Base-by-base conservation (phyloP, 305 asterid genomes). In the Striga hermonthica region DNA sequence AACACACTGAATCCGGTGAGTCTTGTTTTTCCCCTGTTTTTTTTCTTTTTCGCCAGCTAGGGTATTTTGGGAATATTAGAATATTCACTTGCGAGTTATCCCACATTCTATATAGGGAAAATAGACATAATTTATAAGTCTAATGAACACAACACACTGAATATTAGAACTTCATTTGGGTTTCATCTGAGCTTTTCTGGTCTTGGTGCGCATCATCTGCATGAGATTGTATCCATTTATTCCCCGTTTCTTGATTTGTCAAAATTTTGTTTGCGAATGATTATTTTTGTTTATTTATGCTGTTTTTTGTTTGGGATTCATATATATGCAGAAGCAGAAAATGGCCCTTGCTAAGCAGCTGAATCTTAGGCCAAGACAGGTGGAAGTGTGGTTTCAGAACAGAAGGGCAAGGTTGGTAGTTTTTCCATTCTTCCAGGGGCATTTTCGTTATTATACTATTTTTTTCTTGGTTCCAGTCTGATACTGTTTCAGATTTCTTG, bases 361-460 rank as follows among this genome's bases (percentile, higher is more conserved):
- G 36, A 84, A 82, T 71, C 90, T 93, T 48, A 80, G 87, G 89
- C 84, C 96, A 3, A 81, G 99, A 62, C 99, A 93, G 71, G 99
- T 93, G 69, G 97, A 93, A 82, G 99, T 93, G 57, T 93, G 99
- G 99, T 90, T 93, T 67, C 97, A 93, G 79, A 93, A 93, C 76
- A 75, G 97, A 67, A 88, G 97, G 86, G 99, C 99, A 67, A 88
- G 98, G 98, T 93, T 14, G 48, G 94, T 79, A 9, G 50, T 67
- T 78, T 59, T 1, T 3, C 36, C 3, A 13, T 15, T 8, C 0
- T 4, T 2, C 7, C 36, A 49, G 71, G 83, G 89, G 77, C 6
- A 65, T 53, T 76, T 74, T 48, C 28, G 80, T 64, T 71, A 67
- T 61, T 6, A 6, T 5, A 1, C 16, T 10, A 10, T 49, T 49